Base-by-base conservation (phyloP, 1,139 yeast species). In the Candida sp. region DNA sequence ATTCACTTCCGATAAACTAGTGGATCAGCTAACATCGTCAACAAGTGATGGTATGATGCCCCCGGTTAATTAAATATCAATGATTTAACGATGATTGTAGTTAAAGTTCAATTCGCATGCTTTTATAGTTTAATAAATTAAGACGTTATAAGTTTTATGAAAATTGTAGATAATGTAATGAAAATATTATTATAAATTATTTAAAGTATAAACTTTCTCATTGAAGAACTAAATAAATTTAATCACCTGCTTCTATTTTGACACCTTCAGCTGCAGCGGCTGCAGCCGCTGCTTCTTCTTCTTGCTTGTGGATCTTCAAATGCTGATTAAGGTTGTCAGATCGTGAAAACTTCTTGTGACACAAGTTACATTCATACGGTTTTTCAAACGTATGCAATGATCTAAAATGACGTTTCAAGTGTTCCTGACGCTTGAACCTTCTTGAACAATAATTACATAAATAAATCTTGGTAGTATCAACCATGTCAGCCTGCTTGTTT, bases 291-390 rank as follows among this genome's bases (percentile, higher is more conserved):
- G 33, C 35, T 38, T 54, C 57, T 39, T 58, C 75, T 43, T 70
- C 77, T 45, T 62, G 66, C 51, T 70, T 71, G 55, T 87, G 95
- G 2, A 87, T 83, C 54, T 83, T 81, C 50, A 85, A 75, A 63
- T 86, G 95, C 64, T 86, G 93, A 38, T 83, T 78, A 53, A 86
- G 68, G 55, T 86, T 86, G 60, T 86, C 95, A 15, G 86, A 77
- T 49, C 95, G 73, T 49, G 90, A 83, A 55, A 86, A 86, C 57
- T 82, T 81, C 64, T 84, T 86, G 42, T 78, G 77, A 58, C 95
- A 86, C 30, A 79, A 72, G n/a, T 70, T 66, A 63, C 95, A 86
- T 51, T 73, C 81, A 61, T 76, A 86, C 0, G 95, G 95, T 60
- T 84, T 84, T 48, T 84, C 90, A 48, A 82, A 77, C 21, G 91